These are phyloP conservation scores for Xylaria acuta DNA, from an alignment of 495 filamentous ascomycete genomes.

Conservation along the genomic window DNA sequence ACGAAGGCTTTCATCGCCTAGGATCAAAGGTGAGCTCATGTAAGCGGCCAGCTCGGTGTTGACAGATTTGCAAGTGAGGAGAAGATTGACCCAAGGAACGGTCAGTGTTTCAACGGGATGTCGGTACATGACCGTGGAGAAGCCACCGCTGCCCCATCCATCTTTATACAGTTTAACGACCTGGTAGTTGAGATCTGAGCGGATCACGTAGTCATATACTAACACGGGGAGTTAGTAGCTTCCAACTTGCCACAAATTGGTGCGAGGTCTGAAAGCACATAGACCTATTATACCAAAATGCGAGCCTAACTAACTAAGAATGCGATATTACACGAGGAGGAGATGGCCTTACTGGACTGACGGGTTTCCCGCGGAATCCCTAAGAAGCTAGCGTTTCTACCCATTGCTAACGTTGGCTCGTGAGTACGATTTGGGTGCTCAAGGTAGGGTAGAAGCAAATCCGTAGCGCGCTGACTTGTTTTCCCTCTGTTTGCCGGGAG, in stretches of 20 bases:
- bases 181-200: not conserved
- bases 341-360: not conserved
- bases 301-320: not conserved
- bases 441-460: too few relatives aligned
- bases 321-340: not conserved
- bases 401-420: too few relatives aligned
- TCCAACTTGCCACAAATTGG: not conserved
- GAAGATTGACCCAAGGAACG: conserved; percentile 11
- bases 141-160: not conserved
- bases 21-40: not conserved
- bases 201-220: conserved; percentile 14
- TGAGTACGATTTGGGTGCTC: too few relatives aligned
- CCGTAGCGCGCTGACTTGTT: too few relatives aligned
- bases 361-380: not conserved
- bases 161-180: not conserved
- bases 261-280: not conserved
- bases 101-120: not conserved
- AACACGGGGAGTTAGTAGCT: not conserved
- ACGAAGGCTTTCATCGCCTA: not conserved
- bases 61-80: conserved; percentile 5
- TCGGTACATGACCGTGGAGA: not conserved
- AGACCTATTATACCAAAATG: not conserved
- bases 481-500: too few relatives aligned
- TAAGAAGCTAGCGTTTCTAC: not conserved
- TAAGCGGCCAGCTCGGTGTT: not conserved